phyloP scores from a whole-genome alignment of 176 grass and related monocot genomes.

The Guadua angustifolia region DNA sequence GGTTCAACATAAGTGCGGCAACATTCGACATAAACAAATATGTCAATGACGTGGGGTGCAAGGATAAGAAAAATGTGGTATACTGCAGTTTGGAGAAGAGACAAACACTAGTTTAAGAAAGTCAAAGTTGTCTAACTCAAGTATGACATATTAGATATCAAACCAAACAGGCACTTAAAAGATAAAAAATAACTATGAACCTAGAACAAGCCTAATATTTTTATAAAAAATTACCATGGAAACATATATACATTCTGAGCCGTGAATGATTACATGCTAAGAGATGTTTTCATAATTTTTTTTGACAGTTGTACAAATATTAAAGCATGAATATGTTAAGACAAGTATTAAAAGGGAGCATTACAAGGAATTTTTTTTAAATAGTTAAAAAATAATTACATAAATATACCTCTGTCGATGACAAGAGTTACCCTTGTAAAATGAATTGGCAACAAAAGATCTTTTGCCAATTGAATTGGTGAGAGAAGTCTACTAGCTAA shows the following conservation, averaged over 20 bases:
- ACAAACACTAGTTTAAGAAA: neutral
- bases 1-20: neutral
- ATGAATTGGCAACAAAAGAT: too few relatives aligned
- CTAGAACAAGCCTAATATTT: neutral
- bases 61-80: neutral
- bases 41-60: neutral
- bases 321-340: too few relatives aligned
- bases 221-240: neutral
- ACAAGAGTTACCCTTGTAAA: too few relatives aligned
- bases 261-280: neutral
- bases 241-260: neutral
- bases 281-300: too few relatives aligned
- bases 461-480: too few relatives aligned
- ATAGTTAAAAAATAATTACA: too few relatives aligned
- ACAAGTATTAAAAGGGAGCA: conserved; percentile 36
- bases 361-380: neutral
- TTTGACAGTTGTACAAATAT: too few relatives aligned
- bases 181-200: neutral
- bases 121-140: neutral
- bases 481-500: too few relatives aligned
- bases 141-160: neutral
- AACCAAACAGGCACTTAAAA: neutral
- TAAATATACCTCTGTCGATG: too few relatives aligned
- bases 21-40: neutral
- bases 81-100: neutral